These are phyloP conservation scores for Leonotis leonurus DNA, from an alignment of 257 asterid species.

Conservation along the genomic window DNA sequence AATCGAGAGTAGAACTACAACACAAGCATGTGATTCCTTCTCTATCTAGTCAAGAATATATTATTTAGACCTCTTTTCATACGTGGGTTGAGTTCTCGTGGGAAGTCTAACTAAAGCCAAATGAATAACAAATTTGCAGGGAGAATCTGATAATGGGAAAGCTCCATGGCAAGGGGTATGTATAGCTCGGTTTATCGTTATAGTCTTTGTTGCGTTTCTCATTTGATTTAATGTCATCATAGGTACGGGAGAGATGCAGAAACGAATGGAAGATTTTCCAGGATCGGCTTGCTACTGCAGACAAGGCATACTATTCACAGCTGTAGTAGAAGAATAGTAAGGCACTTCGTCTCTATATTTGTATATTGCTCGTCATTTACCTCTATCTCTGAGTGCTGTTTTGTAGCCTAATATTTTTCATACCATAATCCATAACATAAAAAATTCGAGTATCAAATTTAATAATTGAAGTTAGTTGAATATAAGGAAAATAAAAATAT, in stretches of 20 bases:
- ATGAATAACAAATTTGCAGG: constrained; percentile 41
- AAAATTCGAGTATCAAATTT: too few relatives aligned
- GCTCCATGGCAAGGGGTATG: constrained; percentile 95
- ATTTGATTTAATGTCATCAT: neutral
- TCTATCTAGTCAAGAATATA: neutral
- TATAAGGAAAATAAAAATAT: too few relatives aligned
- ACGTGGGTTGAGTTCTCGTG: neutral
- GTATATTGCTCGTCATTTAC: constrained; percentile 23
- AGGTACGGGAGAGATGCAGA: constrained; percentile 94
- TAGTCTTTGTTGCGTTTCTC: neutral
- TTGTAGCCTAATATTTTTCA: constrained; percentile 3
- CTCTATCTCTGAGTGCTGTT: constrained; percentile 12
- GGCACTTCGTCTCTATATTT: neutral
- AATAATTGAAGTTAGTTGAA: too few relatives aligned
- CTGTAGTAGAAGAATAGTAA: constrained; percentile 24
- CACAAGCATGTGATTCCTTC: too few relatives aligned
- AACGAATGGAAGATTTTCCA: constrained; percentile 81
- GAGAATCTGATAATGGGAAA: constrained; percentile 63
- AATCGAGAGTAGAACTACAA: too few relatives aligned
- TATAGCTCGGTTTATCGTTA: neutral
- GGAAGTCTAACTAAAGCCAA: constrained; percentile 10
- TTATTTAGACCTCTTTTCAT: neutral
- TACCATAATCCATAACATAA: too few relatives aligned
- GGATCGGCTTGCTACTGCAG: constrained; percentile 83
- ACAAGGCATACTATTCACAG: constrained; percentile 60